Conservation (phyloP, 805 yeast genomes). For the Metschnikowia henanensis region DNA sequence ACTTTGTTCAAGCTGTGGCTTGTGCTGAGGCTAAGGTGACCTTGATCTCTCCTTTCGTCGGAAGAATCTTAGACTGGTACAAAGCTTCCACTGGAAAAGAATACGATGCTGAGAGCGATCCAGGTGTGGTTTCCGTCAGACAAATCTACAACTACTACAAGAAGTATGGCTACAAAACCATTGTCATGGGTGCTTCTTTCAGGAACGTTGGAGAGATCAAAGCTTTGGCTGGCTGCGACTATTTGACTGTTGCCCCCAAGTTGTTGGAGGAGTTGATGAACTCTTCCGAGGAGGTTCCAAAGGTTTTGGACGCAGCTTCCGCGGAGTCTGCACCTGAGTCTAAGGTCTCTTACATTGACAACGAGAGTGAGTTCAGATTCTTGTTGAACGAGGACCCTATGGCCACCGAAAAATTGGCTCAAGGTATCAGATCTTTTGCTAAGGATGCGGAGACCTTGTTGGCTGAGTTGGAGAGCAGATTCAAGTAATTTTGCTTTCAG, state of each 20-base stretch:
- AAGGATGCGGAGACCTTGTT: conserved; percentile 86
- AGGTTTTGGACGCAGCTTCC: conserved; percentile 66
- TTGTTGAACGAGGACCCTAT: conserved; percentile 92
- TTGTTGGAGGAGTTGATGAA: conserved; percentile 84
- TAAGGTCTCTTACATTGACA: conserved; percentile 78
- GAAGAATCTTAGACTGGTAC: conserved; percentile 98
- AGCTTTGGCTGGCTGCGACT: conserved; percentile 97
- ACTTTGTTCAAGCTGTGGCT: conserved; percentile 97
- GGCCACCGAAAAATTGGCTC: conserved; percentile 97
- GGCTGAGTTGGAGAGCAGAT: conserved; percentile 60
- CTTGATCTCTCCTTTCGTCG: conserved; percentile 97
- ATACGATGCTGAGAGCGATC: conserved; percentile 76
- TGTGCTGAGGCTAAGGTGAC: conserved; percentile 98
- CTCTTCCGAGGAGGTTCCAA: conserved; percentile 79
- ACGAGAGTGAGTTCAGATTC: conserved; percentile 90
- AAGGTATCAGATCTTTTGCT: conserved; percentile 97
- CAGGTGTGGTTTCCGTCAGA: conserved; percentile 94
- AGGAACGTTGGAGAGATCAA: conserved; percentile 95
- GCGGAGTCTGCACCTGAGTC: conserved; percentile 46
- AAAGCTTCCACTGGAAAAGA: conserved; percentile 90
- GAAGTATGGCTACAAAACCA: conserved; percentile 93
- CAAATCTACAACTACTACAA: conserved; percentile 95
- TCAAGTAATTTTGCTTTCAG: too few species aligned
- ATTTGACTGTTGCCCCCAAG: conserved; percentile 91
- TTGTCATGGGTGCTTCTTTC: conserved; percentile 99